Evolutionary conservation across 192 early-diverging fungal species (phyloP).

Genomic region (Rhizophagus prolifer): DNA sequence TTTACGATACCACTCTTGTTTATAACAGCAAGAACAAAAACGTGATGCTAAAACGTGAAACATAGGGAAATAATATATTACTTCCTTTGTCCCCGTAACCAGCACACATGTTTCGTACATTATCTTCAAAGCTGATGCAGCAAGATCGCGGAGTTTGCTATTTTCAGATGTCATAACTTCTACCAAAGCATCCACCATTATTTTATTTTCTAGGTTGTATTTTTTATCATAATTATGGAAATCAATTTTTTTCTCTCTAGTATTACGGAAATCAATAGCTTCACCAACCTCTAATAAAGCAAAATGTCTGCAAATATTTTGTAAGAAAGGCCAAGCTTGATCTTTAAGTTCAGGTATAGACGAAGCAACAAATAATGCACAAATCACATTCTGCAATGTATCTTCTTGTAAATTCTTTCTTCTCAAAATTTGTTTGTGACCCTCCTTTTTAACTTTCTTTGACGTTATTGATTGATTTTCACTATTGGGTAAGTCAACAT

Average conservation of each 20-base stretch:
- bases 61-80: slow-evolving; percentile 62
- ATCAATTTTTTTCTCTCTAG: slow-evolving; percentile 51
- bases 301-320: slow-evolving; percentile 73
- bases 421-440: slow-evolving; percentile 50
- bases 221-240: slow-evolving; percentile 50
- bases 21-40: slow-evolving; percentile 91
- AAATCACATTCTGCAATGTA: slow-evolving; percentile 58
- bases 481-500: slow-evolving; percentile 29
- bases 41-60: slow-evolving; percentile 80
- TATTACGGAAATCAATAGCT: slow-evolving; percentile 46
- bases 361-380: slow-evolving; percentile 64
- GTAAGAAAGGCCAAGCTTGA: slow-evolving; percentile 63
- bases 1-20: slow-evolving; percentile 82
- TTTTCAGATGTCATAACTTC: slow-evolving; percentile 74
- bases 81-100: slow-evolving; percentile 60
- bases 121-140: slow-evolving; percentile 61
- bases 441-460: slow-evolving; percentile 45
- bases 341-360: slow-evolving; percentile 58
- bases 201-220: slow-evolving; percentile 56
- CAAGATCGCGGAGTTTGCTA: slow-evolving; percentile 56
- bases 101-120: slow-evolving; percentile 60
- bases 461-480: slow-evolving; percentile 1
- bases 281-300: slow-evolving; percentile 72
- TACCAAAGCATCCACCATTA: slow-evolving; percentile 79
- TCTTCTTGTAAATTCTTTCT: slow-evolving; percentile 52